These are phyloP conservation scores for Coprinopsis strossmayeri DNA, from an alignment of 768 basidiomycete genomes.

Conservation along the genomic window DNA sequence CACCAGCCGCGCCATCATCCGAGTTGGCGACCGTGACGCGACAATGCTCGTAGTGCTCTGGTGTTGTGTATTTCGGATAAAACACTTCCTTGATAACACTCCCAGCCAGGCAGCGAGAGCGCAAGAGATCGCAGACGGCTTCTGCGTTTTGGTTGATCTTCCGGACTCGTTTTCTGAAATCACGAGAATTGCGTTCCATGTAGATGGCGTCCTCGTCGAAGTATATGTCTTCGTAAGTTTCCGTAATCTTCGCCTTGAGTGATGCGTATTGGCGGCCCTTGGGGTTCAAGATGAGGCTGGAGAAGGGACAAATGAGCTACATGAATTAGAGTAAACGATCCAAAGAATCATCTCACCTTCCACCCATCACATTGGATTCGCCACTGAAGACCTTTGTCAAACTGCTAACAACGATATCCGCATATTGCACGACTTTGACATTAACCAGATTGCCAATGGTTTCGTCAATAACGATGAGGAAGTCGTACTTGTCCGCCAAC, in stretches of 20 bases:
- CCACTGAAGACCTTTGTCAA: slow-evolving; percentile 95
- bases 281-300: slow-evolving; percentile 85
- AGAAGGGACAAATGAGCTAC: neutral
- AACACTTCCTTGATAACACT: slow-evolving; percentile 75
- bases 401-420: slow-evolving; percentile 88
- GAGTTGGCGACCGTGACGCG: slow-evolving; percentile 40
- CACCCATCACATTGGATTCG: slow-evolving; percentile 94
- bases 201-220: slow-evolving; percentile 90
- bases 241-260: slow-evolving; percentile 54
- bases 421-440: slow-evolving; percentile 80
- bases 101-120: slow-evolving; percentile 43
- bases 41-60: slow-evolving; percentile 64
- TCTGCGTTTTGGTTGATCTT: slow-evolving; percentile 80
- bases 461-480: slow-evolving; percentile 87
- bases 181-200: slow-evolving; percentile 97
- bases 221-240: slow-evolving; percentile 77
- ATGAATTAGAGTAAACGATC: no score
- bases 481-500: slow-evolving; percentile 84
- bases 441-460: slow-evolving; percentile 94
- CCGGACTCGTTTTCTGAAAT: slow-evolving; percentile 72
- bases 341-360: slow-evolving; percentile 65
- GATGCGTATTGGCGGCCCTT: slow-evolving; percentile 56
- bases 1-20: slow-evolving; percentile 34
- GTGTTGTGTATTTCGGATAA: slow-evolving; percentile 82
- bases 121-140: slow-evolving; percentile 74